phyloP scores from a whole-genome alignment of 1,284 basidiomycete species.

The Calocybe gambosa region DNA sequence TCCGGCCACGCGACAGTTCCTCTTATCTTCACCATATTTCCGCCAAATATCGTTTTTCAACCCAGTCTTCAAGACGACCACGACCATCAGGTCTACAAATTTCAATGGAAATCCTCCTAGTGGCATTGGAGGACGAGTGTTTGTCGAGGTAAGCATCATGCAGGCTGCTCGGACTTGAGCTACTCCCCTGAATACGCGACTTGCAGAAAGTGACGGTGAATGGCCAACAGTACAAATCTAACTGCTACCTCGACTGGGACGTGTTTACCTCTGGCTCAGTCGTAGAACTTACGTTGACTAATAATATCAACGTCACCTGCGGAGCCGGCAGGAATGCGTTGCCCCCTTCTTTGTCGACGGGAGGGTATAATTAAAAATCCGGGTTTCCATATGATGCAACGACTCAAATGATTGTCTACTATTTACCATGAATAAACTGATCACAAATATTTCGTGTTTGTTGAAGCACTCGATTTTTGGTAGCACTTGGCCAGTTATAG shows the following conservation, averaged over 20 bases:
- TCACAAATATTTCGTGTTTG: too few species aligned
- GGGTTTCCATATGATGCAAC: too few species aligned
- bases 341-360: conserved; percentile 57
- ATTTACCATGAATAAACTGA: too few species aligned
- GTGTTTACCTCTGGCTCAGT: conserved; percentile 45
- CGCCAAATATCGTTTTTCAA: conserved; percentile 54
- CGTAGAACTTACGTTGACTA: conserved; percentile 49
- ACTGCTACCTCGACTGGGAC: conserved; percentile 59
- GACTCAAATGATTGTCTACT: too few species aligned
- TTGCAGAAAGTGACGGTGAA: conserved; percentile 49
- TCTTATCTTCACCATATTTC: conserved; percentile 60
- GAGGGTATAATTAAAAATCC: conserved; percentile 35
- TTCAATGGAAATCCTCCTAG: conserved; percentile 47
- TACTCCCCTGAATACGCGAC: neutral
- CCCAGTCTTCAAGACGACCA: conserved; percentile 49
- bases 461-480: too few species aligned
- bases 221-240: conserved; percentile 49
- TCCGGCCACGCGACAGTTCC: conserved; percentile 52
- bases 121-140: conserved; percentile 48
- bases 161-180: neutral
- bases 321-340: conserved; percentile 39
- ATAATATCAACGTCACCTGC: conserved; percentile 45
- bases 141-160: conserved; percentile 41
- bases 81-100: conserved; percentile 44
- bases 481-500: too few species aligned